Percentiles rank a stretch among this genome's conserved stretches.
phyloP scores from a whole-genome alignment of 2,329 filamentous ascomycete genomes.

The Fusarium albidum region DNA sequence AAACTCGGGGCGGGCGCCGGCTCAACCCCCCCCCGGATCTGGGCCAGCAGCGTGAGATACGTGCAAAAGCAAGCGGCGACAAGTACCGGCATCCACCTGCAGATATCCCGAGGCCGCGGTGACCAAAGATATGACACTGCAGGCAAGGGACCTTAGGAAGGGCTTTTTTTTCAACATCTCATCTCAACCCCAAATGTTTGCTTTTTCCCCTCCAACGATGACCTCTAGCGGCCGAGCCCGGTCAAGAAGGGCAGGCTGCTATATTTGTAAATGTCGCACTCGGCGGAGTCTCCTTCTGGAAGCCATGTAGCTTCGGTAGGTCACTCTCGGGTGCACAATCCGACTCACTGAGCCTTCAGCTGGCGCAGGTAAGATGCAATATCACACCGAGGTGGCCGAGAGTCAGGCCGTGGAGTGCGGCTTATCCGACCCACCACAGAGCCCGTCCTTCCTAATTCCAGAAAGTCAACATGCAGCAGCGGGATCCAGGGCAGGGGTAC shows the following conservation, averaged over 20 bases:
- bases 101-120: slow-evolving; percentile 11
- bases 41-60: slow-evolving; percentile 20
- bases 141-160: slow-evolving; percentile 2
- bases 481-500: slow-evolving; percentile 20
- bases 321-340: slow-evolving; percentile 7
- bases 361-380: slow-evolving; percentile 31
- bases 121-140: slow-evolving; percentile 9
- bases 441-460: slow-evolving; percentile 3
- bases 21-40: slow-evolving; percentile 31
- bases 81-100: slow-evolving; percentile 36
- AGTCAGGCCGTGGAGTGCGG: slow-evolving; percentile 35
- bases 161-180: slow-evolving; percentile 11
- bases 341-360: slow-evolving; percentile 20
- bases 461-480: slow-evolving; percentile 2
- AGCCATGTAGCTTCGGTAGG: slow-evolving; percentile 11
- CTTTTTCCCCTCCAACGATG: slow-evolving; percentile 8
- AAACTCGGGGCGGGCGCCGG: slow-evolving; percentile 22
- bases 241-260: background rate
- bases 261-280: slow-evolving; percentile 10
- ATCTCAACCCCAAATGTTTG: slow-evolving; percentile 10
- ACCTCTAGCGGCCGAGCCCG: slow-evolving; percentile 24
- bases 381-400: slow-evolving; percentile 34
- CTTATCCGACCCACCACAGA: slow-evolving; percentile 30
- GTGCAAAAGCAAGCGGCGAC: slow-evolving; percentile 28
- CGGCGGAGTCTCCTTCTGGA: slow-evolving; percentile 28